Percentiles rank a stretch among this genome's conserved stretches.
Evolutionary conservation across 1,284 basidiomycete species (phyloP).

Genomic region (Coniophora puteana): DNA sequence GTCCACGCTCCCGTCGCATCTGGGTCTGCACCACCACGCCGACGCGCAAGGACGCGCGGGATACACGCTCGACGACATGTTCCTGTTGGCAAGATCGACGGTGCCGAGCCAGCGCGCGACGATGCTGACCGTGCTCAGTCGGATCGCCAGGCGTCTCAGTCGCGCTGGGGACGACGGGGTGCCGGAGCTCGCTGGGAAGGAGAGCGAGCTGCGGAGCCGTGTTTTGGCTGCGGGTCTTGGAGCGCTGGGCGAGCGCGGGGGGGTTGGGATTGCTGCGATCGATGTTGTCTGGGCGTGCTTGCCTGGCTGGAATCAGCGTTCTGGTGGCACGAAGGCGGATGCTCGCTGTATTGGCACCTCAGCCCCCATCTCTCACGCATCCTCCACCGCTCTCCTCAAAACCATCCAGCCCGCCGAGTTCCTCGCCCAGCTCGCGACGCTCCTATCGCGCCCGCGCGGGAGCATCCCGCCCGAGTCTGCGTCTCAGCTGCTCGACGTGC

Average conservation of each 20-base stretch:
- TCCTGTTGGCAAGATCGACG: constrained; percentile 77
- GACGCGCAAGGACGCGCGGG: constrained; percentile 72
- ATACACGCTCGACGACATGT: constrained; percentile 87
- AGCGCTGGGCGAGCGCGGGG: constrained; percentile 63
- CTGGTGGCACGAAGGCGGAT: constrained; percentile 10
- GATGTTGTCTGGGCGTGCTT: constrained; percentile 70
- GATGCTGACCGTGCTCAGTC: constrained; percentile 74
- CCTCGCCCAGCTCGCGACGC: constrained; percentile 45
- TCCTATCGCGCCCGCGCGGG: constrained; percentile 36
- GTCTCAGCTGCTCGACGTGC: constrained; percentile 57
- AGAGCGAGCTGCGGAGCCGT: constrained; percentile 41
- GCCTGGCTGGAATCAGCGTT: constrained; percentile 54
- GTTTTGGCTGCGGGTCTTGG: constrained; percentile 64
- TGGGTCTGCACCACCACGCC: constrained; percentile 90
- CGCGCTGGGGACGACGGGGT: constrained; percentile 27
- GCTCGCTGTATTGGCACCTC: background rate
- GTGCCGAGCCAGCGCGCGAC: constrained; percentile 81
- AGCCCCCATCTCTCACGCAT: no score
- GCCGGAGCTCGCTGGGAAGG: constrained; percentile 42
- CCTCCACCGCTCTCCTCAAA: constrained; percentile 16
- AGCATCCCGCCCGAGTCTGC: constrained; percentile 44
- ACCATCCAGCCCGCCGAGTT: constrained; percentile 53
- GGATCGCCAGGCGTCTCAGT: constrained; percentile 48
- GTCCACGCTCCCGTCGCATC: constrained; percentile 65
- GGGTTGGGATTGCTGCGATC: constrained; percentile 60